A percentile compares a stretch with the other conserved stretches of the same genome.
phyloP scores from a whole-genome alignment of 345 rosid genomes.

The Hibiscus tridactylites region DNA sequence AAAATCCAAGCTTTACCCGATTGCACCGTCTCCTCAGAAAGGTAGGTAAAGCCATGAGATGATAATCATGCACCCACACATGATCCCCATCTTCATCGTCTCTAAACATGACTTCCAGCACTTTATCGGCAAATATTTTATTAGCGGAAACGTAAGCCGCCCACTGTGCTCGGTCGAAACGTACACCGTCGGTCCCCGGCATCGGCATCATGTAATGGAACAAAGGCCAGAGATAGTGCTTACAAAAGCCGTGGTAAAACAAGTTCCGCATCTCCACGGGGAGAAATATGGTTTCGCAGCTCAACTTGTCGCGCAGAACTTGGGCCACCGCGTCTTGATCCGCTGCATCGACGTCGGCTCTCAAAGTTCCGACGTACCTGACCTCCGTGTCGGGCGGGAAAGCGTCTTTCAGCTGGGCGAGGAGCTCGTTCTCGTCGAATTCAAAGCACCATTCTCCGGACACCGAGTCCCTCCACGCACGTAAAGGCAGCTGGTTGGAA shows the following conservation, averaged over 20 bases:
- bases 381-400: conserved; percentile 46
- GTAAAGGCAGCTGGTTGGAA: conserved; percentile 62
- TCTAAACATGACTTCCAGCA: conserved; percentile 22
- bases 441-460: conserved; percentile 44
- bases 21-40: conserved; percentile 48
- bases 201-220: conserved; percentile 65
- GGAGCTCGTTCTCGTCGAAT: conserved; percentile 46
- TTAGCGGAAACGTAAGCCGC: conserved; percentile 55
- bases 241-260: conserved; percentile 81
- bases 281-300: conserved; percentile 65
- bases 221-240: conserved; percentile 85
- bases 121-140: conserved; percentile 57
- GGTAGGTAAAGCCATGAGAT: conserved; percentile 72
- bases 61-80: conserved; percentile 86
- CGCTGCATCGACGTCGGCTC: conserved; percentile 36
- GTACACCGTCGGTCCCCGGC: conserved; percentile 42
- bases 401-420: conserved; percentile 58
- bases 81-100: conserved; percentile 57
- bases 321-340: conserved; percentile 60
- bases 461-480: conserved; percentile 23
- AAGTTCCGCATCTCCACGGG: conserved; percentile 37
- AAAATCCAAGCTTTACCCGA: conserved; percentile 58
- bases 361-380: conserved; percentile 54
- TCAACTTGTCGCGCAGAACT: conserved; percentile 36
- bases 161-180: conserved; percentile 53